Percentiles rank a stretch among this genome's conserved stretches.
Evolutionary conservation across 306 rosid species (phyloP).

Genomic region (Mimosa pudica): DNA sequence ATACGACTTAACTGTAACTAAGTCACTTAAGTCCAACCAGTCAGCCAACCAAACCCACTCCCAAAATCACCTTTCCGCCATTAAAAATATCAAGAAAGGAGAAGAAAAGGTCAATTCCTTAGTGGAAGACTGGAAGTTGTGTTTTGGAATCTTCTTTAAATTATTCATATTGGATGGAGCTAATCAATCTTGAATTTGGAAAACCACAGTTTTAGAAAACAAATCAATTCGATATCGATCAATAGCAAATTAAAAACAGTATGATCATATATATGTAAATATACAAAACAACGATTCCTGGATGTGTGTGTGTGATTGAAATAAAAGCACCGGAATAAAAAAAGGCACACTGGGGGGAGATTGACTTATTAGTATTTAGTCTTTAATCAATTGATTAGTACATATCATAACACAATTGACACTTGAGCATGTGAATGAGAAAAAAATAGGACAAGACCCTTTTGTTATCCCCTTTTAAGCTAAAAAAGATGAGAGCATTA

Average conservation of each 20-base stretch:
- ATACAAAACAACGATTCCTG: too few relatives aligned
- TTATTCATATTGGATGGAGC: too few relatives aligned
- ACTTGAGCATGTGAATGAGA: neutral
- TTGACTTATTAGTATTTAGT: neutral
- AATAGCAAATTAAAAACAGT: too few relatives aligned
- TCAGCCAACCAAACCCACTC: slow-evolving; percentile 27
- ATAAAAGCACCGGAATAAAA: too few relatives aligned
- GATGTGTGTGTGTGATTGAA: too few relatives aligned
- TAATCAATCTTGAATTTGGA: too few relatives aligned
- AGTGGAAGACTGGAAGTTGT: neutral
- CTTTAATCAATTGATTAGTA: slow-evolving; percentile 18
- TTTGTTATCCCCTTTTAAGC: slow-evolving; percentile 7
- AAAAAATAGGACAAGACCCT: neutral
- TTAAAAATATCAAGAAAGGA: neutral
- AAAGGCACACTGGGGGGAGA: too few relatives aligned
- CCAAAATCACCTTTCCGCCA: slow-evolving; percentile 3
- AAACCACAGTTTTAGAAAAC: too few relatives aligned
- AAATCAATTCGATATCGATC: too few relatives aligned
- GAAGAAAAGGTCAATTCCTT: neutral
- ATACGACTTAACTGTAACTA: neutral
- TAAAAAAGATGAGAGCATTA: slow-evolving; percentile 3
- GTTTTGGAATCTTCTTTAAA: neutral
- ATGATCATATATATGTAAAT: too few relatives aligned
- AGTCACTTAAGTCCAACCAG: slow-evolving; percentile 26
- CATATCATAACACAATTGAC: neutral